phyloP scores from a whole-genome alignment of 2,329 filamentous ascomycete genomes.

The Colletotrichum euphorbiae region DNA sequence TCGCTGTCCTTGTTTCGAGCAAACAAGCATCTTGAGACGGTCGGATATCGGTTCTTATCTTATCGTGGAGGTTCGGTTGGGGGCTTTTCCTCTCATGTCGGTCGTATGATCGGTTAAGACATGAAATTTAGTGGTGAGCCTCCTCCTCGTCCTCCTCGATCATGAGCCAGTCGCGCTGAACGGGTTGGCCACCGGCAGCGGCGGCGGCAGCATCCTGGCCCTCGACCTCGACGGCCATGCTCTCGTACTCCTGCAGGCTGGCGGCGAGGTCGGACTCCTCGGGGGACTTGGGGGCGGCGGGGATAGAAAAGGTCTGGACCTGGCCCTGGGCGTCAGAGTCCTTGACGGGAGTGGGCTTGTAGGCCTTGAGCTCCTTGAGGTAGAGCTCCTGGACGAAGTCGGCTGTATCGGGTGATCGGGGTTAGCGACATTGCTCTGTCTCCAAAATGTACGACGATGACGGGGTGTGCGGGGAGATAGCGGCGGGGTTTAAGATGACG shows the following conservation, averaged over 20 bases:
- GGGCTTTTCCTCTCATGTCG: neutral
- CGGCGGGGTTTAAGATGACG: neutral
- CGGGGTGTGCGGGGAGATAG: neutral
- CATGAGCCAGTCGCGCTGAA: slow-evolving; percentile 82
- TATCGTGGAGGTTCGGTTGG: neutral
- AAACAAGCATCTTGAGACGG: neutral
- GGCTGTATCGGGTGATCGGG: slow-evolving; percentile 65
- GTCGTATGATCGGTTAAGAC: slow-evolving; percentile 7
- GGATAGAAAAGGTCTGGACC: slow-evolving; percentile 86
- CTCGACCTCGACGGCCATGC: slow-evolving; percentile 93
- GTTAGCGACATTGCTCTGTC: slow-evolving; percentile 9
- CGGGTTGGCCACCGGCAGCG: slow-evolving; percentile 68
- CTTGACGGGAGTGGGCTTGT: slow-evolving; percentile 89
- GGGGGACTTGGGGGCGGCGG: slow-evolving; percentile 85
- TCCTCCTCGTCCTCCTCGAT: slow-evolving; percentile 74
- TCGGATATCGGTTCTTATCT: slow-evolving; percentile 18
- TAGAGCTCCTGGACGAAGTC: slow-evolving; percentile 98
- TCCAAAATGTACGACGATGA: neutral
- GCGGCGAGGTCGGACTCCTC: slow-evolving; percentile 94
- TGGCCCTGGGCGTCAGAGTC: slow-evolving; percentile 88
- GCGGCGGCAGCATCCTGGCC: slow-evolving; percentile 77
- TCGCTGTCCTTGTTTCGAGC: slow-evolving; percentile 5
- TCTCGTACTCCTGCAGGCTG: slow-evolving; percentile 95
- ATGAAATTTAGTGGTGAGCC: slow-evolving; percentile 59
- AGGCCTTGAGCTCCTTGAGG: slow-evolving; percentile 93